Evolutionary conservation across 192 early-diverging fungal genomes (phyloP).

Genomic region (Linnemannia exigua): DNA sequence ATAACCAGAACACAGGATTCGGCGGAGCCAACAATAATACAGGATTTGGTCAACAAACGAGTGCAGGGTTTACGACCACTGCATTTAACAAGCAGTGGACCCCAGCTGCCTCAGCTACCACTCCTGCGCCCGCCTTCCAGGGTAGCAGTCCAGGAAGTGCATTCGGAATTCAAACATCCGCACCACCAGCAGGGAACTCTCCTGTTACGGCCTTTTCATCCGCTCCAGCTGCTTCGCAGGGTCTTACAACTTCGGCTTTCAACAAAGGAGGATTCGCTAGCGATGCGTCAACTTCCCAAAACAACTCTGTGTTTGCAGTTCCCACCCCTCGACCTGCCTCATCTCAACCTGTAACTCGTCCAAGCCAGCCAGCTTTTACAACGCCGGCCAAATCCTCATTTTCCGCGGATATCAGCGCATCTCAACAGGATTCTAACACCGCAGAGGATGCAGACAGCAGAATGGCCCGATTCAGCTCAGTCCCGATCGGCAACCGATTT

Average conservation of each 20-base stretch:
- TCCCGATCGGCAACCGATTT: constrained; percentile 33
- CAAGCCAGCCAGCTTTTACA: not conserved
- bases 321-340: constrained; percentile 1
- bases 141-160: constrained; percentile 5
- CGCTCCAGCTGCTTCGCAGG: not conserved
- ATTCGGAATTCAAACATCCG: constrained; percentile 7
- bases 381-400: not conserved
- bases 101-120: not conserved
- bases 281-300: not conserved
- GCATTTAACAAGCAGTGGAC: not conserved
- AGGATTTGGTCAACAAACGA: not conserved
- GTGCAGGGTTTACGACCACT: not conserved
- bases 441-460: constrained; percentile 44
- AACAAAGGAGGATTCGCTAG: not conserved
- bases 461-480: constrained; percentile 33
- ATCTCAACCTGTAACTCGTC: not conserved
- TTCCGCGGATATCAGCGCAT: not conserved
- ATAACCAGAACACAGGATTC: not conserved
- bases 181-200: not conserved
- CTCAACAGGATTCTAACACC: not conserved
- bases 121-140: not conserved
- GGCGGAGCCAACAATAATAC: no score
- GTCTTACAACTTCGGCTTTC: not conserved
- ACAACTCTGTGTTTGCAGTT: constrained; percentile 20
- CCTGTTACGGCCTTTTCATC: not conserved